phyloP scores from a whole-genome alignment of 2,329 filamentous ascomycete species.

The Huntiella savannae region DNA sequence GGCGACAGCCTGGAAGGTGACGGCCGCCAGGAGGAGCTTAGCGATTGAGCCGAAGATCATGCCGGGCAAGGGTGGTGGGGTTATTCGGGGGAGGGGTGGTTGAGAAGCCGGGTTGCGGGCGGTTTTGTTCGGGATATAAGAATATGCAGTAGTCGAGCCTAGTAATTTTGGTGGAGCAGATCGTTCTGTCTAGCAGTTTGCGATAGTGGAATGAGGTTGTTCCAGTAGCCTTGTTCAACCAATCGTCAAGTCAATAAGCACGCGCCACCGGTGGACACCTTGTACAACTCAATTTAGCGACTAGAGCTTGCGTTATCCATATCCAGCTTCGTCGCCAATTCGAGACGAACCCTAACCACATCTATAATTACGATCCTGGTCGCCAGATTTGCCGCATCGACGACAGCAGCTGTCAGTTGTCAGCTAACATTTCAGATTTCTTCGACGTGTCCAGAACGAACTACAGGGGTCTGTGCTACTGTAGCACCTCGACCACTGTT shows the following conservation, averaged over 20 bases:
- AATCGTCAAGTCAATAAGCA: conserved; percentile 2
- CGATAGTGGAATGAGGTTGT: background rate
- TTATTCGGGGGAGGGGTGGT: background rate
- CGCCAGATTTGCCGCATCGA: background rate
- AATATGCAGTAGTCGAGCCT: background rate
- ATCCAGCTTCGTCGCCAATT: background rate
- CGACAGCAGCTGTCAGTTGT: background rate
- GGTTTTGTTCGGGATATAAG: background rate
- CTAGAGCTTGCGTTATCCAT: background rate
- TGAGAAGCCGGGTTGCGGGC: background rate
- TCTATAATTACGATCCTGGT: too few relatives aligned
- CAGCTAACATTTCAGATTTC: background rate
- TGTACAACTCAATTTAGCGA: conserved; percentile 5
- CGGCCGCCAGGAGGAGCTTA: conserved; percentile 23
- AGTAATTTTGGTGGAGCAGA: background rate
- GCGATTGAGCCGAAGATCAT: conserved; percentile 28
- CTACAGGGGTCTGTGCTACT: background rate
- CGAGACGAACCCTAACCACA: background rate
- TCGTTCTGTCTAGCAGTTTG: background rate
- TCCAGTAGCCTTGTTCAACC: conserved; percentile 2
- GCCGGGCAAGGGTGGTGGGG: conserved; percentile 10
- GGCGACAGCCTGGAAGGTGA: conserved; percentile 36
- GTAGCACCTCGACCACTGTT: too few relatives aligned
- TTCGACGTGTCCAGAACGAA: conserved; percentile 11
- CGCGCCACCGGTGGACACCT: conserved; percentile 3